A percentile compares a stretch with the other conserved stretches of the same genome.
Evolutionary conservation across 192 early-diverging fungal genomes (phyloP).

Genomic region (Backusella liffmaniae): DNA sequence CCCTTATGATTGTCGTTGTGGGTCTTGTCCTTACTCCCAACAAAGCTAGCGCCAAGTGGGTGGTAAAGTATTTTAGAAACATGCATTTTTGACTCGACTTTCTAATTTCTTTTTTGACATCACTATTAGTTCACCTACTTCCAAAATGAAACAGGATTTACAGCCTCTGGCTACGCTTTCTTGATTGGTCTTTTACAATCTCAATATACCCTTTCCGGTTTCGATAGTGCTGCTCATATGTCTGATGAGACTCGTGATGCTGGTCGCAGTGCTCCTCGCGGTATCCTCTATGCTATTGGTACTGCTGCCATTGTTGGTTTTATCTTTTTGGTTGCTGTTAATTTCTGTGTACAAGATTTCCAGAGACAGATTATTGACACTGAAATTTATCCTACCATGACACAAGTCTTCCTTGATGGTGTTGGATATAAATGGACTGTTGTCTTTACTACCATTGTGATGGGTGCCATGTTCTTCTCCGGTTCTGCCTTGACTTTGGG

Average conservation of each 20-base stretch:
- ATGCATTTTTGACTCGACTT: background rate
- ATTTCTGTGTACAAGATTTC: constrained; percentile 46
- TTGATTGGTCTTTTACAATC: constrained; percentile 51
- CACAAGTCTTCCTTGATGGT: constrained; percentile 44
- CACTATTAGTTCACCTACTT: constrained; percentile 45
- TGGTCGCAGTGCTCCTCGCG: constrained; percentile 38
- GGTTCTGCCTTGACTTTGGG: constrained; percentile 45
- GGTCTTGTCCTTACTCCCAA: constrained; percentile 35
- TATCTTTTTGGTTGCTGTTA: constrained; percentile 44
- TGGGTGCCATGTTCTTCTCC: constrained; percentile 51
- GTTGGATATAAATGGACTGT: constrained; percentile 44
- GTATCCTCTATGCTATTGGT: constrained; percentile 44
- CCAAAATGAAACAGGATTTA: constrained; percentile 51
- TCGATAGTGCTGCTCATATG: constrained; percentile 43
- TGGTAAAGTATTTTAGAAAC: constrained; percentile 26
- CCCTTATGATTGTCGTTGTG: constrained; percentile 40
- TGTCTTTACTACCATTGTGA: constrained; percentile 42
- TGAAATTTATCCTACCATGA: constrained; percentile 28
- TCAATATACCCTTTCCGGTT: constrained; percentile 58
- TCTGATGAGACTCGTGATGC: constrained; percentile 51
- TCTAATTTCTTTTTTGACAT: constrained; percentile 12
- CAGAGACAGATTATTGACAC: constrained; percentile 39
- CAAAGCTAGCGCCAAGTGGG: constrained; percentile 41
- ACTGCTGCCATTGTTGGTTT: constrained; percentile 41
- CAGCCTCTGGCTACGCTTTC: constrained; percentile 45